These are phyloP conservation scores for Candida namnaoensis DNA, from an alignment of 805 yeast species.

Conservation along the genomic window DNA sequence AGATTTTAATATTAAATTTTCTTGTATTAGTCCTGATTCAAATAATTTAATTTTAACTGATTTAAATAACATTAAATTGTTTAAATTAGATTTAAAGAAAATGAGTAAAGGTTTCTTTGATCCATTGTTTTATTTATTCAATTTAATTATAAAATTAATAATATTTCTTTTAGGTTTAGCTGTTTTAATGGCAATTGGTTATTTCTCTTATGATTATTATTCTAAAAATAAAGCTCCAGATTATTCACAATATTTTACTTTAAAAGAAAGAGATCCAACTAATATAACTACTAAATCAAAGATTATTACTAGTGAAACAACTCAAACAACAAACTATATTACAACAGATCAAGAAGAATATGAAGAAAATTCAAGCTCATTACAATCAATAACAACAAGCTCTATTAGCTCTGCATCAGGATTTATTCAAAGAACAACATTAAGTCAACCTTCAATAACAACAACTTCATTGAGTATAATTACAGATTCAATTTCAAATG, in stretches of 20 bases:
- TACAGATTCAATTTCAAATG: too few species aligned
- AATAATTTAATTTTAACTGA: background rate
- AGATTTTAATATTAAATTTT: background rate
- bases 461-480: too few species aligned
- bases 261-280: conserved; percentile 4
- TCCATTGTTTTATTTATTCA: background rate
- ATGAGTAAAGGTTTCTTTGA: background rate
- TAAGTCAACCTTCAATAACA: too few species aligned
- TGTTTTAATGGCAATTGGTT: conserved; percentile 4
- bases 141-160: too few species aligned
- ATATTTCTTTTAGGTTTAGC: background rate
- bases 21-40: background rate
- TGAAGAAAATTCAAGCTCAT: too few species aligned
- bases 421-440: too few species aligned
- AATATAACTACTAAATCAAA: background rate
- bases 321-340: too few species aligned
- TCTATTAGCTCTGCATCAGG: too few species aligned
- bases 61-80: too few species aligned
- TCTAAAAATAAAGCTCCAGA: conserved; percentile 3
- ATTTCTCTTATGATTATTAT: conserved; percentile 8
- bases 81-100: too few species aligned
- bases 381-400: too few species aligned
- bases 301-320: too few species aligned
- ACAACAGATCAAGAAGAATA: background rate
- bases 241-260: conserved; percentile 16